These are phyloP conservation scores for Podosphaera fusca DNA, from an alignment of 2,329 filamentous ascomycete species.

Conservation along the genomic window DNA sequence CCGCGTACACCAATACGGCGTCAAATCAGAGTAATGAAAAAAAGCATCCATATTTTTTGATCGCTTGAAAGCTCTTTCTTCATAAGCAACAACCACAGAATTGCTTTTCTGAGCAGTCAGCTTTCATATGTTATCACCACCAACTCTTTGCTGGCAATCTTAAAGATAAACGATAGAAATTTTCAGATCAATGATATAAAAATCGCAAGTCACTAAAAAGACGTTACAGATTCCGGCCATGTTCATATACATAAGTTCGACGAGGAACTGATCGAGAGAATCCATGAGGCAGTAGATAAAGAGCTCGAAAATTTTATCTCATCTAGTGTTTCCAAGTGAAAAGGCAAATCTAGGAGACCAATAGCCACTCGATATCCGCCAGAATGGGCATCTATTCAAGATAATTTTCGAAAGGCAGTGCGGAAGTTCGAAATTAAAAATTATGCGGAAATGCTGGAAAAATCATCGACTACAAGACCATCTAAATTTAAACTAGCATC, in stretches of 20 bases:
- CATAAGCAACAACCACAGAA: no score
- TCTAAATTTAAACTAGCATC: no score
- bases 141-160: background rate
- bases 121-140: background rate
- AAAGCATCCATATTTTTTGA: no score
- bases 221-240: background rate
- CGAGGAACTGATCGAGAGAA: slow-evolving; percentile 1
- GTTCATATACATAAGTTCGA: background rate
- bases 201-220: background rate
- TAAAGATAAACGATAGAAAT: background rate
- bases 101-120: no score
- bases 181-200: background rate
- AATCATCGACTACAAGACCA: no score
- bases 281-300: background rate
- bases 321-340: background rate
- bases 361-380: background rate
- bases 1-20: no score
- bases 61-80: no score
- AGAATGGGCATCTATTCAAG: background rate
- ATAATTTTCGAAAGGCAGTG: background rate
- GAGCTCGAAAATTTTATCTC: background rate
- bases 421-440: background rate
- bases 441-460: background rate
- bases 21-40: no score
- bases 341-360: background rate